These are phyloP conservation scores for Colletotrichum magnum DNA, from an alignment of 2,329 filamentous ascomycete genomes.

Conservation along the genomic window DNA sequence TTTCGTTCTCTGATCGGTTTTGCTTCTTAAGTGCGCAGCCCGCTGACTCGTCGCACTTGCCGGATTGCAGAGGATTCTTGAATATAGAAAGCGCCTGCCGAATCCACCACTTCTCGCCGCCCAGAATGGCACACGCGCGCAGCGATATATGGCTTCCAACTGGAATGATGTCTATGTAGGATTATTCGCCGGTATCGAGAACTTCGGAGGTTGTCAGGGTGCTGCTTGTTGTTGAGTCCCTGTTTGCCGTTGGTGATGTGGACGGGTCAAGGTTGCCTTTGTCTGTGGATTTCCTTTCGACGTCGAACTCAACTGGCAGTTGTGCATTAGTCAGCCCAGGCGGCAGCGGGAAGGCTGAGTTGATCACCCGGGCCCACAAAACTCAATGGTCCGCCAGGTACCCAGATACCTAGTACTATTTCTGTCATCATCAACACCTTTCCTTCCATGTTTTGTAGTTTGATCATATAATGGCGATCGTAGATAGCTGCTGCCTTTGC, in stretches of 20 bases:
- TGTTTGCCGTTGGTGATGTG: slow-evolving; percentile 50
- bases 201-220: slow-evolving; percentile 16
- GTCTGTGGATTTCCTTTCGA: slow-evolving; percentile 48
- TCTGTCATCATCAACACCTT: no score
- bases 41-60: slow-evolving; percentile 6
- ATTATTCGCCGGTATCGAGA: slow-evolving; percentile 1
- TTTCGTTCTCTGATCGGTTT: background rate
- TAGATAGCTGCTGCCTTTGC: no score
- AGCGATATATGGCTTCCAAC: slow-evolving; percentile 1
- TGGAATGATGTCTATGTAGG: background rate
- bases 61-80: background rate
- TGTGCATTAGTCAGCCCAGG: slow-evolving; percentile 41
- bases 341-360: slow-evolving; percentile 31
- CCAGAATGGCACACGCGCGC: slow-evolving; percentile 27
- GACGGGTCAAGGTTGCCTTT: slow-evolving; percentile 55
- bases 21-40: slow-evolving; percentile 3
- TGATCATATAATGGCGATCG: no score
- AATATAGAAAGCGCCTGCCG: slow-evolving; percentile 24
- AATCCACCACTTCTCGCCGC: slow-evolving; percentile 34
- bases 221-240: slow-evolving; percentile 35
- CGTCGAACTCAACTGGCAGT: slow-evolving; percentile 39
- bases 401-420: no score
- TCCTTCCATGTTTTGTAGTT: no score
- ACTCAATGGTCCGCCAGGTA: background rate
- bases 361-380: slow-evolving; percentile 27